These are phyloP conservation scores for Diddensiella santjacobensis DNA, from an alignment of 805 yeast species.

Conservation along the genomic window DNA sequence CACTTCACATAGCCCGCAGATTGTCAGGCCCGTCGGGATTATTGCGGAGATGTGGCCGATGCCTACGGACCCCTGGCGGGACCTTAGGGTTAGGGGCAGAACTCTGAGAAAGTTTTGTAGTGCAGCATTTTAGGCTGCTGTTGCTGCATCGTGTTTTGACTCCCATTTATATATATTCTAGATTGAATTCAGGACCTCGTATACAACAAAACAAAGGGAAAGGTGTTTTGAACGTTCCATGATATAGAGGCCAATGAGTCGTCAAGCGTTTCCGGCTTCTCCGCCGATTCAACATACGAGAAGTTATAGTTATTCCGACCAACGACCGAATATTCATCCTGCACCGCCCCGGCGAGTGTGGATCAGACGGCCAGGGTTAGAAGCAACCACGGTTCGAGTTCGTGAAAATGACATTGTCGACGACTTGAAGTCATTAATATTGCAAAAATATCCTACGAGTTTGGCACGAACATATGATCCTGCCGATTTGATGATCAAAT, in stretches of 20 bases:
- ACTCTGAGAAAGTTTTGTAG: too few relatives aligned
- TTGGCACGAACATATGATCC: slow-evolving; percentile 61
- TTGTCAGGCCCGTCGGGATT: too few relatives aligned
- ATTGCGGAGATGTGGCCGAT: too few relatives aligned
- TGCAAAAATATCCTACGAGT: slow-evolving; percentile 64
- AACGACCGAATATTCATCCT: neutral
- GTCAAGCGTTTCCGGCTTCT: neutral
- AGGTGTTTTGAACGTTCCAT: too few relatives aligned
- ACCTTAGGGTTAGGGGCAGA: too few relatives aligned
- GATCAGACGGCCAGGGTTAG: slow-evolving; percentile 35
- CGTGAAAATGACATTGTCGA: slow-evolving; percentile 67
- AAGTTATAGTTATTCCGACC: neutral
- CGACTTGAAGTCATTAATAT: slow-evolving; percentile 67
- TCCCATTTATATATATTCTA: neutral
- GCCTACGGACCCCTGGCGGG: too few relatives aligned
- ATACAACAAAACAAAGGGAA: neutral
- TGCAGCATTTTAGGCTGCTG: neutral
- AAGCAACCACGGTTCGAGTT: slow-evolving; percentile 67
- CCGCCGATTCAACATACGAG: slow-evolving; percentile 1
- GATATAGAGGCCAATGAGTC: neutral
- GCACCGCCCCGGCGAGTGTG: slow-evolving; percentile 31
- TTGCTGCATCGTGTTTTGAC: neutral
- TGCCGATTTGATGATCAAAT: slow-evolving; percentile 47
- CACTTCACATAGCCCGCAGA: too few relatives aligned
- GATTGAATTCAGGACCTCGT: neutral